Percentiles rank a stretch among this genome's conserved stretches.
phyloP scores from a whole-genome alignment of 208 protist species.

The Trypanosoma mega region DNA sequence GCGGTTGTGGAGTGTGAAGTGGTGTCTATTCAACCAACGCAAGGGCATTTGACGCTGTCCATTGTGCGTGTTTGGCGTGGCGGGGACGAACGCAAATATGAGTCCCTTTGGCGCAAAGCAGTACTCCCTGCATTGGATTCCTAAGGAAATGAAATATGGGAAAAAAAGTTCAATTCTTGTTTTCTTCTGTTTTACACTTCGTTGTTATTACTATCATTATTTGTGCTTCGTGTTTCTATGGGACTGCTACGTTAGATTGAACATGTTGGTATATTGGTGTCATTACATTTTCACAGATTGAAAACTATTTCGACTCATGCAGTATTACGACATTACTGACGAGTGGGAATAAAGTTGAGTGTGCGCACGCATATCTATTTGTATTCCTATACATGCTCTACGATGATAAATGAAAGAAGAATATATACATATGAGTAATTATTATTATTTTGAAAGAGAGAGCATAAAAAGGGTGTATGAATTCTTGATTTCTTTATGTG shows the following conservation, averaged over 20 bases:
- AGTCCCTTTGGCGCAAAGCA: slow-evolving; percentile 55
- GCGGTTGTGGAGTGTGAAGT: slow-evolving; percentile 74
- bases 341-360: no score
- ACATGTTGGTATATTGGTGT: no score
- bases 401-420: slow-evolving; percentile 2
- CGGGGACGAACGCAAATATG: slow-evolving; percentile 65
- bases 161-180: slow-evolving; percentile 1
- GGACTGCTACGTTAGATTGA: no score
- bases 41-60: slow-evolving; percentile 61
- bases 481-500: background rate
- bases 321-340: no score
- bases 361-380: no score
- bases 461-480: background rate
- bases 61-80: slow-evolving; percentile 45
- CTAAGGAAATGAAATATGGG: slow-evolving; percentile 29
- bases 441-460: no score
- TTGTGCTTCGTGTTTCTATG: background rate
- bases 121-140: slow-evolving; percentile 67
- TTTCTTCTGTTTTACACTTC: slow-evolving; percentile 19
- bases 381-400: no score
- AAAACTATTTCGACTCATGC: no score
- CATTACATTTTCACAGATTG: no score
- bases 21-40: slow-evolving; percentile 51
- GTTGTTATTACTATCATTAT: background rate
- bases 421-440: background rate